Evolutionary conservation across 2,329 filamentous ascomycete species (phyloP), one percentile per base, ranked within the genome.

Genomic region (Tolypocladium tundrense): DNA sequence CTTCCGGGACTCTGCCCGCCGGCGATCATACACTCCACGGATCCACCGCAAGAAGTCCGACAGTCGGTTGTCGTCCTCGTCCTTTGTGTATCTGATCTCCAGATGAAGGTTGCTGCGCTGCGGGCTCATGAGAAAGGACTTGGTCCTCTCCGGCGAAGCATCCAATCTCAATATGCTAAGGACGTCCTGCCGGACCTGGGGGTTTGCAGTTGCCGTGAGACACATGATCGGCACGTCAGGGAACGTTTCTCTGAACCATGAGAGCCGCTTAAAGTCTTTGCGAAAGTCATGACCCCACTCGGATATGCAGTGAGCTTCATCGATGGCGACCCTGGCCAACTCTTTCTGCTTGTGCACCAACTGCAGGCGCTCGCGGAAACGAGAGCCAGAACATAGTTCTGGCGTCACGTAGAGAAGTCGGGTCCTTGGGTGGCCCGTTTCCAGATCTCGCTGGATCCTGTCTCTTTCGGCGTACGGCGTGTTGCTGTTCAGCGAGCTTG

Each of bases 201-300:
- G 77, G 31, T 94, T 97, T 14, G 93, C 93, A 0, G 93, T 97
- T 0, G 93, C 93, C 0, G 93, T 97, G 16, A 96, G 82, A 62
- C 91, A 96, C 72, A 94, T 96, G 61, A 97, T 88, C 5, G 93
- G 92, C 0, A 97, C 90, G 58, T 88, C 82, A 0, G 91, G 90
- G 63, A 94, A 91, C 7, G 85, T 85, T 54, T 84, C 80, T 64
- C 89, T 87, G 76, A 97, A 94, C 85, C 90, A 97, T 2, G 84
- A 87, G 8, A 97, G 80, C 24, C 88, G 83, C 68, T 94, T 91
- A 73, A 96, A 97, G 58, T 91, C 89, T 41, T 87, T 89, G n/a
- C 93, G 88, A 69, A 97, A 97, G 71, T 97, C 93, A 70, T 97
- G 92, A 1, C 93, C 93, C 93, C 93, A 97, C 85, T 97, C 92